A percentile compares a stretch with the other conserved stretches of the same genome.
phyloP scores from a whole-genome alignment of 225 moss, liverwort and hornwort species.

The Ulota crispa region DNA sequence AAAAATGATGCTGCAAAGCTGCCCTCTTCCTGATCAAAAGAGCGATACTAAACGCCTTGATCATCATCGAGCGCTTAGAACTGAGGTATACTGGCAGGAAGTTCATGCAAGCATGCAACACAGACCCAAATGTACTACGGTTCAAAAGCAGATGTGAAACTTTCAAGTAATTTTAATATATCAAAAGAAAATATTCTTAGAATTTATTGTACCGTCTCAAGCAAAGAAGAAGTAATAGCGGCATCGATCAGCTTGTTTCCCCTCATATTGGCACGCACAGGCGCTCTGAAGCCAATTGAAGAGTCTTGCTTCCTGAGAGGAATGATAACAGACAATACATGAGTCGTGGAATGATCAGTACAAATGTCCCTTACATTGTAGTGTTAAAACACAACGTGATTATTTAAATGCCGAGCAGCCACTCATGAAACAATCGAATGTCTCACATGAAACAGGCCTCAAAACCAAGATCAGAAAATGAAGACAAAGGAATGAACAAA shows the following conservation, averaged over 20 bases:
- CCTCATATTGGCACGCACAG: slow-evolving; percentile 82
- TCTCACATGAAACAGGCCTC: not conserved
- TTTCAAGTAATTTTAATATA: slow-evolving; percentile 3
- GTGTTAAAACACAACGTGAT: not conserved
- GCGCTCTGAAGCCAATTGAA: slow-evolving; percentile 88
- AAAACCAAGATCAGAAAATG: not conserved
- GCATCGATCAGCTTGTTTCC: slow-evolving; percentile 68
- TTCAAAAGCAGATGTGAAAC: not conserved
- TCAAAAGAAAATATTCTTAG: not conserved
- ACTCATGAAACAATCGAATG: slow-evolving; percentile 2
- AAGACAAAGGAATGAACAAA: not conserved
- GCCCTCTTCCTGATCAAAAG: not conserved
- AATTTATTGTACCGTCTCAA: slow-evolving; percentile 64
- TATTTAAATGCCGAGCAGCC: not conserved
- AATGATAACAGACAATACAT: not conserved
- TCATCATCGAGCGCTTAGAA: slow-evolving; percentile 3
- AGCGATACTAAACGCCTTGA: not conserved
- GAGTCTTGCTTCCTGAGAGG: slow-evolving; percentile 55
- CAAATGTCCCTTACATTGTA: not conserved
- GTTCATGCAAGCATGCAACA: not conserved
- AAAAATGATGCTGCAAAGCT: not conserved
- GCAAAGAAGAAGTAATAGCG: slow-evolving; percentile 54
- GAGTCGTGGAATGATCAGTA: not conserved
- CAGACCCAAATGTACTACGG: not conserved
- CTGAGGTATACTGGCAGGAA: not conserved